A percentile compares a stretch with the other conserved stretches of the same genome.
Conservation (phyloP, 1,139 yeast species). For the Taphrina betulina region DNA sequence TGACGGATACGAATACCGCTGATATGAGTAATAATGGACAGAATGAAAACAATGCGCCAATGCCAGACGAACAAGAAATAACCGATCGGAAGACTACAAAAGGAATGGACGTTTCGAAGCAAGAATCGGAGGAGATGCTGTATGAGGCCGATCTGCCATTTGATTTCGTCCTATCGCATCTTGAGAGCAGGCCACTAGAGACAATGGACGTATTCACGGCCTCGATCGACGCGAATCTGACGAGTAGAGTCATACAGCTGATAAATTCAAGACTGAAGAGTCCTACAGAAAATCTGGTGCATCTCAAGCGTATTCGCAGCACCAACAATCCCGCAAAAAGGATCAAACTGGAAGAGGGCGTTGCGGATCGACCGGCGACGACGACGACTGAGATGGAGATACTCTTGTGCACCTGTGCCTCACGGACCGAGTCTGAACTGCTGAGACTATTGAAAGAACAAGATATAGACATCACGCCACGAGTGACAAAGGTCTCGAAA, state of each 20-base stretch:
- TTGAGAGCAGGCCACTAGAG: conserved; percentile 31
- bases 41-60: conserved; percentile 24
- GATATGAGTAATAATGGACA: background rate
- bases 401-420: conserved; percentile 19
- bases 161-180: conserved; percentile 29
- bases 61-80: conserved; percentile 12
- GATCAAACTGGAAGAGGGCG: conserved; percentile 18
- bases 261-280: conserved; percentile 5
- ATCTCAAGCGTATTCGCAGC: conserved; percentile 31
- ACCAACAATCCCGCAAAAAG: conserved; percentile 6
- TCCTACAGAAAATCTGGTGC: conserved; percentile 20
- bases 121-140: background rate
- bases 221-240: conserved; percentile 11
- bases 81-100: conserved; percentile 1
- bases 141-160: conserved; percentile 30
- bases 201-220: conserved; percentile 34
- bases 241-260: conserved; percentile 19
- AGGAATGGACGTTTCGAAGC: background rate
- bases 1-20: background rate
- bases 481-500: conserved; percentile 12
- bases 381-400: conserved; percentile 5
- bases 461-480: background rate
- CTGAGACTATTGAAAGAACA: background rate
- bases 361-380: background rate
- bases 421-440: conserved; percentile 14